phyloP scores from a whole-genome alignment of 2,329 filamentous ascomycete species.

The Scytalidium sp. region DNA sequence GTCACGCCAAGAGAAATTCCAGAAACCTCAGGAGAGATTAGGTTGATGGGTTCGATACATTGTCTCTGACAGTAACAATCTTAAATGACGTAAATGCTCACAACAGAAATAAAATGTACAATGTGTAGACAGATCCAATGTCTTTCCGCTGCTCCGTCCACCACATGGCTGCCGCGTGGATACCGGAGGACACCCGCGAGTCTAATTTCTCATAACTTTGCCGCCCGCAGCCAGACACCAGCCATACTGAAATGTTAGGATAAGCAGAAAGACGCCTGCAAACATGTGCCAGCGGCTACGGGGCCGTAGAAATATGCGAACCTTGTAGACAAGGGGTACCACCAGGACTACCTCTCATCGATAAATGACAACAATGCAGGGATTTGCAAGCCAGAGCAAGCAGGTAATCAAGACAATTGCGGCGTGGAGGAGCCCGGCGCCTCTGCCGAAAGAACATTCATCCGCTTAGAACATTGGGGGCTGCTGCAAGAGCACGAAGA shows the following conservation, averaged over 20 bases:
- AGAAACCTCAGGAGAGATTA: no score
- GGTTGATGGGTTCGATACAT: not conserved
- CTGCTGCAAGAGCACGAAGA: constrained; percentile 15
- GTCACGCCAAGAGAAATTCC: no score
- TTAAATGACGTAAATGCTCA: not conserved
- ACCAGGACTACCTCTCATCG: constrained; percentile 19
- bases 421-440: constrained; percentile 24
- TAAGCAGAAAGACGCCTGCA: constrained; percentile 22
- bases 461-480: constrained; percentile 22
- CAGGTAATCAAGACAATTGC: constrained; percentile 23
- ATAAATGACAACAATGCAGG: constrained; percentile 16
- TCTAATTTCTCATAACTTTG: constrained; percentile 7
- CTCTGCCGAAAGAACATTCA: constrained; percentile 23
- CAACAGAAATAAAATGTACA: constrained; percentile 8
- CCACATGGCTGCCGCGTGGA: constrained; percentile 15
- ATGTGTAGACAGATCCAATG: constrained; percentile 26
- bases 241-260: constrained; percentile 15
- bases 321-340: constrained; percentile 14
- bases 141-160: constrained; percentile 22
- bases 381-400: constrained; percentile 8
- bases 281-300: constrained; percentile 22
- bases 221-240: constrained; percentile 21
- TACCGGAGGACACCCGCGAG: not conserved
- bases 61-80: not conserved
- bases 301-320: constrained; percentile 20